Base-by-base conservation (phyloP, 2,329 filamentous ascomycete species). In the Geosmithia flava region DNA sequence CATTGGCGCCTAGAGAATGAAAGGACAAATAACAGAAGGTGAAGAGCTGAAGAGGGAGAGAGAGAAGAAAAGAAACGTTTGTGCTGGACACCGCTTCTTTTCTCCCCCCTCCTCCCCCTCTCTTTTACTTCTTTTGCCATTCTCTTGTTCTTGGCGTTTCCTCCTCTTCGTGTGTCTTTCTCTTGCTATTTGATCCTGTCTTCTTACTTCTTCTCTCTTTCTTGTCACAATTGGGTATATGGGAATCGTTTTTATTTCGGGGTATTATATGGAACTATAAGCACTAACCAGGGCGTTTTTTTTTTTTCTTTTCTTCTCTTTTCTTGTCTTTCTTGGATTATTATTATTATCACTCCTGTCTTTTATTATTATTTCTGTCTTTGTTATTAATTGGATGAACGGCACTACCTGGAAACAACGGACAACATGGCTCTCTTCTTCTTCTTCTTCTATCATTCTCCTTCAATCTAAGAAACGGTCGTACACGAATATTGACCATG, bases 1-100 rank as follows among this genome's bases (percentile, higher is more conserved):
- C 48, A 67, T 55, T 49, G 62, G 62, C 46, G 68, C 66, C 17
- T 45, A 13, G 11, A 30, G 29, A 11, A 37, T 11, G 3, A 11
- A 11, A 11, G 33, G 41, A 3, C 45, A 64, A 29, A 15, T 19
- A 17, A 7, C 19, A 7, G 16, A 20, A 7, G 15, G 27, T 4
- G 20, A n/a, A 8, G 23, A 8, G 23, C 23, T 8, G 8, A 8
- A 27, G 23, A 20, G 7, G 17, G 17, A 19, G 7, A 17, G 10
- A 16, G 42, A 44, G 42, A 44, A 20, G 42, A 7, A n/a, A 3
- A 20, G 4, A 16, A n/a, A n/a, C n/a, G n/a, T n/a, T n/a, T 20
- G 20, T 42, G 41, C 17, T 42, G 17, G 41, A 8, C 41, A 19
- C 41, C 10, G 19, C 39, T 16, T 41, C 39, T 19, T 16, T 23